Base-by-base conservation (phyloP, 345 rosid genomes). In the Salix suchowensis region DNA sequence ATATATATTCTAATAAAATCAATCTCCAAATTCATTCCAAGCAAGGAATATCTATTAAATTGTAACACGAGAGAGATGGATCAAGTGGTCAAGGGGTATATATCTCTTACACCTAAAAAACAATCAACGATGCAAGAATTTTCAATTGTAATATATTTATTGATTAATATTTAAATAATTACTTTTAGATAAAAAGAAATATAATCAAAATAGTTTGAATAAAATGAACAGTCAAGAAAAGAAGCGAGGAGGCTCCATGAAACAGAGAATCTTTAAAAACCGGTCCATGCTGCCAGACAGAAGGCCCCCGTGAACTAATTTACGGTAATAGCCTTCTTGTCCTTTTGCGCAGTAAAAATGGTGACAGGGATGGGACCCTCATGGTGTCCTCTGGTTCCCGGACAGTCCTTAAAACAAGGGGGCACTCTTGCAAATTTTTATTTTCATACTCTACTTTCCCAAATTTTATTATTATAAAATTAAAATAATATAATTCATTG, bases 331-430 rank as follows among this genome's bases (percentile, higher is more conserved):
- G 2, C 75, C 70, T 70, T 34, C 19, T 10, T 62, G 32, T 68
- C 28, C 8, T 12, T 2, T 26, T 14, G 14, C 1, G 2, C 11
- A 15, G n/a, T 3, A n/a, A 32, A 1, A 61, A 50, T 7, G 37
- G 72, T 40, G 72, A 54, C 71, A 52, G 1, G 30, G 3, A 44
- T 65, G 66, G 72, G 76, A 54, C 81, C 67, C 30, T 19, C 0
- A 3, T 9, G 15, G 4, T 72, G 81, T 78, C 76, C 30, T 72
- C 76, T 72, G 0, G 50, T 78, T 52, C 54, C 32, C 68, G 16
- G 67, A 72, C 76, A 78, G 19, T 40, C 75, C 70, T 34, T 34
- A 36, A 77, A 70, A 65, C 7, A 48, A 32, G 71, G 76, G 71
- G 76, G 71, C 50, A 71, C 66, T 71, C n/a, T 77, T 64, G 72